phyloP scores from a whole-genome alignment of 2,329 filamentous ascomycete species.

The Calonectria ilicicola region DNA sequence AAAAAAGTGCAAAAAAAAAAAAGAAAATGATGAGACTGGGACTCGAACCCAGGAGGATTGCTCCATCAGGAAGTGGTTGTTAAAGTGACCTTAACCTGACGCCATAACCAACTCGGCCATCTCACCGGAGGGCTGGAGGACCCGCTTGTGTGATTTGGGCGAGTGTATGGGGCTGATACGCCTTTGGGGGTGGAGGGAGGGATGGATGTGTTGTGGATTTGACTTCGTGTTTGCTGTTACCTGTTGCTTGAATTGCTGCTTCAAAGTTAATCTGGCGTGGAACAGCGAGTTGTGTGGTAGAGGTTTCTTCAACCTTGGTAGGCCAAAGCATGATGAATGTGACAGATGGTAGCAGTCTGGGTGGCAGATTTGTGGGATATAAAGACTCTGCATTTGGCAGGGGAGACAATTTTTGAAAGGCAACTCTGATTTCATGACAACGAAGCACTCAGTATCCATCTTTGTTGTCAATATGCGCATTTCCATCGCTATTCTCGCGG shows the following conservation, averaged over 20 bases:
- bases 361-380: neutral
- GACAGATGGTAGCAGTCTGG: too few species aligned
- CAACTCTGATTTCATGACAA: neutral
- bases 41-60: conserved; percentile 22
- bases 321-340: too few species aligned
- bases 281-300: too few species aligned
- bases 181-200: neutral
- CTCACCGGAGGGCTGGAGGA: neutral
- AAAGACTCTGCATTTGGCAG: neutral
- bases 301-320: too few species aligned
- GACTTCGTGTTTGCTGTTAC: too few species aligned
- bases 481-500: neutral
- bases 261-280: too few species aligned
- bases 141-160: neutral
- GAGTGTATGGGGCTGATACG: neutral
- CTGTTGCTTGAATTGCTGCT: neutral
- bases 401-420: too few species aligned
- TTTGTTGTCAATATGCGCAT: conserved; percentile 2
- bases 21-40: conserved; percentile 14
- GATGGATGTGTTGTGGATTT: neutral
- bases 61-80: conserved; percentile 20
- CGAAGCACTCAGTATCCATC: neutral
- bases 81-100: conserved; percentile 22
- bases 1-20: neutral
- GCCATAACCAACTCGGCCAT: conserved; percentile 22